Conservation (phyloP, 805 yeast genomes). For the Yamadazyma ubonensis region DNA sequence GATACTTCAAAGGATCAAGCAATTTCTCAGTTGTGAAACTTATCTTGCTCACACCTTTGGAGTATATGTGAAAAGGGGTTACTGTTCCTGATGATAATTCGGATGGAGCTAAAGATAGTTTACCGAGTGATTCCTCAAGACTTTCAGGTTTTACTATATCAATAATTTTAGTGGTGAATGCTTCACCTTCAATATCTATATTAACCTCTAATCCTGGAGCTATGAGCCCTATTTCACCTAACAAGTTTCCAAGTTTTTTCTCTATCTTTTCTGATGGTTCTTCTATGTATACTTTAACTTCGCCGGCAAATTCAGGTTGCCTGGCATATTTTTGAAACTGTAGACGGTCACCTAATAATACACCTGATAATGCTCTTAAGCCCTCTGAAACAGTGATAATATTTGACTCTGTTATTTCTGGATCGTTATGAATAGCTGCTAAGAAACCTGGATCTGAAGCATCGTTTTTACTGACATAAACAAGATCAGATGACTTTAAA, state of each 20-base stretch:
- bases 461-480: slow-evolving; percentile 40
- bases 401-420: slow-evolving; percentile 26
- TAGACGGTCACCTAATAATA: slow-evolving; percentile 50
- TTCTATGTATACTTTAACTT: slow-evolving; percentile 1
- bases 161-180: slow-evolving; percentile 18
- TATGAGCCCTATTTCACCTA: slow-evolving; percentile 58
- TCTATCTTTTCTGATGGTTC: not conserved
- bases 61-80: slow-evolving; percentile 47
- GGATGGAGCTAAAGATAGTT: slow-evolving; percentile 27
- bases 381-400: slow-evolving; percentile 27
- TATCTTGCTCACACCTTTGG: slow-evolving; percentile 19
- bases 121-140: slow-evolving; percentile 35
- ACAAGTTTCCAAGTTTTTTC: slow-evolving; percentile 35
- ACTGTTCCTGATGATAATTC: slow-evolving; percentile 12
- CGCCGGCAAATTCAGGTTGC: slow-evolving; percentile 47
- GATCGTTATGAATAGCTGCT: slow-evolving; percentile 41
- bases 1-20: slow-evolving; percentile 30
- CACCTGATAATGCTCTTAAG: slow-evolving; percentile 33
- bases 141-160: slow-evolving; percentile 30
- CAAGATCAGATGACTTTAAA: slow-evolving; percentile 44
- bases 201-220: slow-evolving; percentile 50
- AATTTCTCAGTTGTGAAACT: slow-evolving; percentile 1
- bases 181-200: slow-evolving; percentile 6
- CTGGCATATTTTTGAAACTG: slow-evolving; percentile 43
- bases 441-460: slow-evolving; percentile 47